Evolutionary conservation across 2,329 filamentous ascomycete species (phyloP), one percentile per base, ranked within the genome.

Genomic region (Cercospora beticola): DNA sequence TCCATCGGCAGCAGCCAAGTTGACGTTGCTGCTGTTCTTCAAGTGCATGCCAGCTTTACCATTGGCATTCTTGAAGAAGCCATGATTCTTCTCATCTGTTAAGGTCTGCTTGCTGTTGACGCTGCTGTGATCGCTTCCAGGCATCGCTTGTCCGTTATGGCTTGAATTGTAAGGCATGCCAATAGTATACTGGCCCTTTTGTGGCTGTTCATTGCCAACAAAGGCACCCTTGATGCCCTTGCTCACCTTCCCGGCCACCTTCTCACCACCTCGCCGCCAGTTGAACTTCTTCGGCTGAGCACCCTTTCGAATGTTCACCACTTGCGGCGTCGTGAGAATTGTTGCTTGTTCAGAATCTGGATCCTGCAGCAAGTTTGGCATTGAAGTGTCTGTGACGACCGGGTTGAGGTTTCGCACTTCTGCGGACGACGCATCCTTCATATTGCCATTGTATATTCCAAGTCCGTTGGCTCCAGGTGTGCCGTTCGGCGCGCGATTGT

Each of bases 181-280:
- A 54, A 77, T 77, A 10, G 71, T 68, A 52, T 78, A 76, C 16
- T 72, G 71, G 6, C 73, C 75, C 61, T 72, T 63, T 7, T 73
- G 68, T 33, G 69, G 66, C 46, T 68, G 67, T 56, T 73, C 69
- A 14, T 76, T 75, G 62, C 81, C 81, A 73, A 90, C 90, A 68
- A 97, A 96, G 5, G 94, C 94, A 65, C 93, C 92, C 80, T 97
- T 97, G 79, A 98, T 89, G 63, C 94, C 93, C 83, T 97, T 97
- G 70, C 92, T 91, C 62, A 98, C 92, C 77, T 94, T 94, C 80
- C 97, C 97, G 30, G 94, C 94, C 75, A 98, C 90, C 66, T 92
- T 94, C 81, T 97, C 94, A 46, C 92, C 92, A 46, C 93, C 93
- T 84, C 96, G 97, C 86, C 97, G 97, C 94, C 95, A 98, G 82